phyloP scores from a whole-genome alignment of 495 filamentous ascomycete species.

The Lophiotrema nucula region DNA sequence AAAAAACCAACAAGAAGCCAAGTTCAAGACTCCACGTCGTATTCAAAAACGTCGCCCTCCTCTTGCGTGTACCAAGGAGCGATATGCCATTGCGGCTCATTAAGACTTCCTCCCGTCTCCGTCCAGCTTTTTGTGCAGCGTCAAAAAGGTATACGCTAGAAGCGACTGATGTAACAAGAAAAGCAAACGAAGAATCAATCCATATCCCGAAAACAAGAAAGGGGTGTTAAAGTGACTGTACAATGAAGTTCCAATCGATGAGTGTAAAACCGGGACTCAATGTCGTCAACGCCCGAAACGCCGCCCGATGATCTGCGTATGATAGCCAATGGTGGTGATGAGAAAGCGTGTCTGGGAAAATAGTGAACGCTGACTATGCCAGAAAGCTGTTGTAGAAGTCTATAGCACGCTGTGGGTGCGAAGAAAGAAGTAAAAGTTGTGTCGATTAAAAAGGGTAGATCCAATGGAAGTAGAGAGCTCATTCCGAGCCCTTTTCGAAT shows the following conservation, averaged over 20 bases:
- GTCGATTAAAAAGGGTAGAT: background rate
- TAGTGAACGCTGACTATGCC: constrained; percentile 23
- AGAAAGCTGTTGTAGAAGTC: constrained; percentile 2
- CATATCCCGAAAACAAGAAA: background rate
- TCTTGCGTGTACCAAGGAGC: background rate
- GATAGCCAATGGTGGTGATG: constrained; percentile 5
- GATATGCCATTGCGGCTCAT: background rate
- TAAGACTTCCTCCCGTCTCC: background rate
- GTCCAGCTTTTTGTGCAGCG: background rate
- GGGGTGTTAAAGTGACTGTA: background rate
- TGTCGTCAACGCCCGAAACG: constrained; percentile 6
- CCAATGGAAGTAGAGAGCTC: background rate
- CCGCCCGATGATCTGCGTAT: constrained; percentile 25
- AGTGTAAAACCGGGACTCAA: background rate
- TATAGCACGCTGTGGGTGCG: background rate
- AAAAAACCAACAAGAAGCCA: no score
- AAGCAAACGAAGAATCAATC: background rate
- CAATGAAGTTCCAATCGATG: background rate
- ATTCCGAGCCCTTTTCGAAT: constrained; percentile 35
- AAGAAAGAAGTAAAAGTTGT: no score
- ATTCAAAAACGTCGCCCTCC: no score
- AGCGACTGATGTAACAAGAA: background rate
- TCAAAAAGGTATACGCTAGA: background rate
- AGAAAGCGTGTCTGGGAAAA: constrained; percentile 1
- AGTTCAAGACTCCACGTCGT: no score